These are phyloP conservation scores for Cladosporium sp. DNA, from an alignment of 2,329 filamentous ascomycete species.

Conservation along the genomic window DNA sequence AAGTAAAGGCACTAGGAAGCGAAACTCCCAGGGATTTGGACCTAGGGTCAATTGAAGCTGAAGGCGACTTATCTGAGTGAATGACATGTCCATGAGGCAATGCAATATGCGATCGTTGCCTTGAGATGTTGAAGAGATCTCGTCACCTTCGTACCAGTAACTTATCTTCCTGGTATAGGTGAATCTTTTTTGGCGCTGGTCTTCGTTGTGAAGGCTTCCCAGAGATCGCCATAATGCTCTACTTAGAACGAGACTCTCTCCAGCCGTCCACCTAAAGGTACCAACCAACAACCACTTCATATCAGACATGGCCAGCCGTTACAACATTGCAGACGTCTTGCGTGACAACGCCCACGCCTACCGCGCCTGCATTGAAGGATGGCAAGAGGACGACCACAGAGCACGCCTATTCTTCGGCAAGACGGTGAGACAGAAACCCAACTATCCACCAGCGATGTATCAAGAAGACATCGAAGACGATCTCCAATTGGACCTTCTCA, in stretches of 20 bases:
- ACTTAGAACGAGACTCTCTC: no score
- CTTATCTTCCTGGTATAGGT: no score
- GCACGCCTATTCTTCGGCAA: neutral
- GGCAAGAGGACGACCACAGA: neutral
- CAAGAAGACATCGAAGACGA: neutral
- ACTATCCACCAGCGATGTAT: neutral
- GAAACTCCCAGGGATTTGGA: neutral
- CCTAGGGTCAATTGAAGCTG: neutral
- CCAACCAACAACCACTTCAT: no score
- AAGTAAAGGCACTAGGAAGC: neutral
- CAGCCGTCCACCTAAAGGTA: no score
- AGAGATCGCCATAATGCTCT: no score
- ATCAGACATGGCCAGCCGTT: neutral
- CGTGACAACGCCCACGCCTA: neutral
- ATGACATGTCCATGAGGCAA: no score
- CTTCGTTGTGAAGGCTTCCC: no score
- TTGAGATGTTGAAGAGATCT: no score
- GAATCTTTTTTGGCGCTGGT: no score
- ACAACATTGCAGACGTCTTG: neutral
- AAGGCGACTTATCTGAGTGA: conserved; percentile 9
- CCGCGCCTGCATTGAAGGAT: neutral
- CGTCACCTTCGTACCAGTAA: no score
- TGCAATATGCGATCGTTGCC: no score
- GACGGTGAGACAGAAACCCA: neutral
- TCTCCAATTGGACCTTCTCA: neutral